Percentiles rank a stretch among this genome's conserved stretches.
Evolutionary conservation across 164 flowering plant genomes (phyloP).

Genomic region (Stephania cephalantha): DNA sequence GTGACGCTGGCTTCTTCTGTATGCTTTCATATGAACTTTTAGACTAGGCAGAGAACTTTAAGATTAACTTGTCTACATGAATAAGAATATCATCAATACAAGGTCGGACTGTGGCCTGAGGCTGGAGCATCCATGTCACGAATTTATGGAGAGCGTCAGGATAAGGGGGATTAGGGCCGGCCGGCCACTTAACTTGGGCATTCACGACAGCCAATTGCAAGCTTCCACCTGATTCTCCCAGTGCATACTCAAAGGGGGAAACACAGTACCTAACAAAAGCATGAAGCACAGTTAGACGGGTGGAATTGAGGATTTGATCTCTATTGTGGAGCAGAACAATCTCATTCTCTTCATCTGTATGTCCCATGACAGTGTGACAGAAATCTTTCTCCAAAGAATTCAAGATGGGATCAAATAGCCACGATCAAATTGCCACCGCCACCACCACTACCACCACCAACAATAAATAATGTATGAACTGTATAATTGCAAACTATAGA

Average conservation of each 20-base stretch:
- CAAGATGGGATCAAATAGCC: too few relatives aligned
- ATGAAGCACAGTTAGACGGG: neutral
- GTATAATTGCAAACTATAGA: too few relatives aligned
- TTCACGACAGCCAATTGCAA: constrained; percentile 85
- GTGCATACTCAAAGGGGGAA: constrained; percentile 92
- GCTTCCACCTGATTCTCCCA: constrained; percentile 93
- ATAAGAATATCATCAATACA: constrained; percentile 74
- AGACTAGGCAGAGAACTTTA: constrained; percentile 42
- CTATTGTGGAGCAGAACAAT: neutral
- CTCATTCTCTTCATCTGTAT: neutral
- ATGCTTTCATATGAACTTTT: neutral
- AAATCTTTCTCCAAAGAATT: neutral
- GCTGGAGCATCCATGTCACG: constrained; percentile 96
- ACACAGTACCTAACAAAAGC: constrained; percentile 63
- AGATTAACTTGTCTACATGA: constrained; percentile 81
- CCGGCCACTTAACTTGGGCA: constrained; percentile 89
- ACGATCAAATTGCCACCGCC: too few relatives aligned
- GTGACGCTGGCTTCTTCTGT: neutral
- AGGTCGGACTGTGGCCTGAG: constrained; percentile 84
- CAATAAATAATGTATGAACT: too few relatives aligned
- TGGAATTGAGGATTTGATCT: neutral
- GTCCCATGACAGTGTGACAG: neutral
- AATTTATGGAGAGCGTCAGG: constrained; percentile 88
- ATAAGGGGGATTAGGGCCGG: constrained; percentile 76
- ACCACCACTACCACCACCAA: too few relatives aligned